phyloP scores from a whole-genome alignment of 148 eudicot genomes.

The Vaccinium darrowii region DNA sequence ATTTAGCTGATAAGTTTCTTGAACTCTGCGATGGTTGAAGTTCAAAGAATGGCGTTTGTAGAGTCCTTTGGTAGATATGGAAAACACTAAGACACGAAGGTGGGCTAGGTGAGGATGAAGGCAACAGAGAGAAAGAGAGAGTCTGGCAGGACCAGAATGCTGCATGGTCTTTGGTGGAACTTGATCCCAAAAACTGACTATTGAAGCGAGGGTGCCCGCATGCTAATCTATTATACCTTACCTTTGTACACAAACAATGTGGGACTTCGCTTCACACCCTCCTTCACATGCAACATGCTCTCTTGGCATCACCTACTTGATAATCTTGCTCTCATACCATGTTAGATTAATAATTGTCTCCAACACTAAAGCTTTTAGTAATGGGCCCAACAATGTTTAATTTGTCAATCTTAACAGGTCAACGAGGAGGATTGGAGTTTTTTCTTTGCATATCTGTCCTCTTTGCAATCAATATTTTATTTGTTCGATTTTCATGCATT shows the following conservation, averaged over 20 bases:
- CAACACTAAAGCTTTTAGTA: background rate
- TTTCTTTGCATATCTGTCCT: background rate
- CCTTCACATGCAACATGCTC: background rate
- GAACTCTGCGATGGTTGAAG: background rate
- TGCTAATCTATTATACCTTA: background rate
- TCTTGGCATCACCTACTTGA: background rate
- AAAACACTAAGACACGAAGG: background rate
- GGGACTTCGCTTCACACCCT: background rate
- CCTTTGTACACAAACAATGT: background rate
- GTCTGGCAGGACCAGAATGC: background rate
- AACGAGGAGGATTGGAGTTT: background rate
- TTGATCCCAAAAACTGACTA: background rate
- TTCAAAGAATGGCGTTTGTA: background rate
- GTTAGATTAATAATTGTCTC: background rate
- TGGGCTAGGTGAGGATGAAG: background rate
- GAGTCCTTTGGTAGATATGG: background rate
- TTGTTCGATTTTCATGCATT: background rate
- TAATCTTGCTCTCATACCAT: background rate
- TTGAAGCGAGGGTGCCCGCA: background rate
- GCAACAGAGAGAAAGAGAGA: background rate
- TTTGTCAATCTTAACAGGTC: background rate
- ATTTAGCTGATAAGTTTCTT: background rate
- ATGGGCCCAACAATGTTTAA: conserved; percentile 31
- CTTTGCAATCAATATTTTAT: background rate
- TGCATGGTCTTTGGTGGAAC: background rate